Base-by-base conservation (phyloP, 345 rosid genomes). In the Salix brachista region DNA sequence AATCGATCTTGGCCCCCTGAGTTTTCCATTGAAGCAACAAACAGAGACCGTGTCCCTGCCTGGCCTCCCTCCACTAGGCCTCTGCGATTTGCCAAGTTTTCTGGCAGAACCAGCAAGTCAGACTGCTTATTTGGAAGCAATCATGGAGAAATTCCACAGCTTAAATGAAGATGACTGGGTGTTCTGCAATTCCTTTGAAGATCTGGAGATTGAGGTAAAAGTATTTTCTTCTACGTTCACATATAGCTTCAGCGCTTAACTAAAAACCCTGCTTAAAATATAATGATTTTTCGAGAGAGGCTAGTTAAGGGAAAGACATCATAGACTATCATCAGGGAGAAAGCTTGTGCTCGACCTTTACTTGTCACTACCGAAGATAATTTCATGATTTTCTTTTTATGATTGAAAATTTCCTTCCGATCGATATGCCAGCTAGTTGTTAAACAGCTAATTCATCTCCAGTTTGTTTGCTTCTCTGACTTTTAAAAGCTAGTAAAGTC, bases 191-290 rank as follows among this genome's bases (percentile, higher is more conserved):
- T 83, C 88, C 44, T 85, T 82, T 48, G 78, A 82, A 50, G 89
- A 83, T 72, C 84, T 89, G 70, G 90, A 87, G 77, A 68, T 50
- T 60, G 86, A 85, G 90, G 90, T 87, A 80, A 73, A n/a, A 41
- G 18, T 6, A 9, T 46, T 39, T 6, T 36, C 14, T 50, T 71
- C 58, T 18, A 23, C 44, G 41, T 32, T 58, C 50, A 74, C 50
- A 13, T 46, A 12, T 46, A 46, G 50, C 50, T 46, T 46, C 17
- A 1, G 1, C 17, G 50, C 50, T 46, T 14, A 46, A 3, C 17
- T 46, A 46, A 14, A 13, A 16, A 14, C 14, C 50, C 17, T 46
- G 4, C 17, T 13, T 46, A 46, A 46, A 46, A 46, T 13, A 46
- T 46, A 46, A 46, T 46, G 50, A 3, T 13, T 46, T 44, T 13